These are phyloP conservation scores for Cladosporium halotolerans DNA, from an alignment of 2,329 filamentous ascomycete species.

Conservation along the genomic window DNA sequence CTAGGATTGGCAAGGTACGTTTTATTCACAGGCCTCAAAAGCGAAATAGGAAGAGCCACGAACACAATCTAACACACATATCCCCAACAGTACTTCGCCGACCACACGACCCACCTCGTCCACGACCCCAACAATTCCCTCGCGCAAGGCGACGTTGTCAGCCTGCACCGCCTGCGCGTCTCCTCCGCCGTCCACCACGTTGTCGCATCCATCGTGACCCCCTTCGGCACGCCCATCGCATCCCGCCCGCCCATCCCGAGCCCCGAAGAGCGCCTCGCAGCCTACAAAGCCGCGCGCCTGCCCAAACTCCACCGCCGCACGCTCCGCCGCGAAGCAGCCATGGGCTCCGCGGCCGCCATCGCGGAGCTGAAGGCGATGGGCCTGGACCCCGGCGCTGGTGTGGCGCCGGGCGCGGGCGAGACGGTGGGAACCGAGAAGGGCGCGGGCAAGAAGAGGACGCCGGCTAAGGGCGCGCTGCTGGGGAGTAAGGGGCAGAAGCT, in stretches of 20 bases:
- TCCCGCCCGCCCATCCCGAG: constrained; percentile 61
- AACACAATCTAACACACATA: not conserved
- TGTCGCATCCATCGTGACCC: constrained; percentile 68
- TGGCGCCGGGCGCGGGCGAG: constrained; percentile 24
- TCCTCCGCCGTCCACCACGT: constrained; percentile 64
- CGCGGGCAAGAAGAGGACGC: constrained; percentile 17
- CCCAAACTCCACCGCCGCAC: constrained; percentile 47
- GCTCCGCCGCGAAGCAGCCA: constrained; percentile 25
- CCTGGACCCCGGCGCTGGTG: constrained; percentile 24
- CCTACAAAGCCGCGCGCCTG: constrained; percentile 49
- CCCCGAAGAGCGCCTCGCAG: constrained; percentile 53
- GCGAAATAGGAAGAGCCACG: not conserved
- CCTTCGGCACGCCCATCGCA: constrained; percentile 58
- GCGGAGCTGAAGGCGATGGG: constrained; percentile 22
- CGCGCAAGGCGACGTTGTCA: constrained; percentile 66
- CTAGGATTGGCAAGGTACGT: constrained; percentile 63
- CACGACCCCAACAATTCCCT: constrained; percentile 73
- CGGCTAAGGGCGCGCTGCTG: constrained; percentile 19
- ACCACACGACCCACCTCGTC: constrained; percentile 61
- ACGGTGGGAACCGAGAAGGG: constrained; percentile 21
- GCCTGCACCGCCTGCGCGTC: constrained; percentile 63
- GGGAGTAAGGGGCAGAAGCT: constrained; percentile 29
- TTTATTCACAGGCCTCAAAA: not conserved
- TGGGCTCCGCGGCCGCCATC: constrained; percentile 26
- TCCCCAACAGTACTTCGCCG: constrained; percentile 54